Percentiles rank a stretch among this genome's conserved stretches.
Evolutionary conservation across 1,139 yeast genomes (phyloP).

Genomic region (Komagataea norvegica): DNA sequence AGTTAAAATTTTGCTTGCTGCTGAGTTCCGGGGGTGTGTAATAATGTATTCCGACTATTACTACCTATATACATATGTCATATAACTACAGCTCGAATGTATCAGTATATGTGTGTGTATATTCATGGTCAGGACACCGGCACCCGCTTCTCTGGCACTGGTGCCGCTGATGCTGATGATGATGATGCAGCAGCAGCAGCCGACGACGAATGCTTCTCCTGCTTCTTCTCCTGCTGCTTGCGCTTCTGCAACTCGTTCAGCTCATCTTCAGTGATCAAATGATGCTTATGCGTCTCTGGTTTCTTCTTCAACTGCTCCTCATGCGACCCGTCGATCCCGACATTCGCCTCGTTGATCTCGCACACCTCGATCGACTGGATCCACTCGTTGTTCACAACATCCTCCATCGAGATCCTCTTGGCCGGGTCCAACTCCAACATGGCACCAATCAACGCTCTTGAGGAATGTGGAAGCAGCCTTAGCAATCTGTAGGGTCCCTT

Average conservation of each 20-base stretch:
- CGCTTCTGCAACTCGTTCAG: slow-evolving; percentile 27
- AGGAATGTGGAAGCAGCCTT: slow-evolving; percentile 74
- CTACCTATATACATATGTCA: too few species aligned
- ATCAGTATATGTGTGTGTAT: too few species aligned
- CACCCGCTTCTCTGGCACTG: too few species aligned
- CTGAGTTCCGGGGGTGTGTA: too few species aligned
- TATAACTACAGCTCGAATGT: too few species aligned
- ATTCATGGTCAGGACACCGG: too few species aligned
- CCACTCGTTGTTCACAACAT: slow-evolving; percentile 68
- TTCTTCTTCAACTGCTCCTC: slow-evolving; percentile 11
- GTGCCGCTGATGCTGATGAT: too few species aligned
- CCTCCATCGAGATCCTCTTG: slow-evolving; percentile 64
- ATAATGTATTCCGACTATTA: too few species aligned
- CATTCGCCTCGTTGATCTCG: slow-evolving; percentile 32
- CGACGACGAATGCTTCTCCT: slow-evolving; percentile 9
- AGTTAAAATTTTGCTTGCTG: too few species aligned
- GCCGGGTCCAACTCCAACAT: slow-evolving; percentile 72
- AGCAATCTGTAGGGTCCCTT: slow-evolving; percentile 80
- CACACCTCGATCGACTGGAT: slow-evolving; percentile 38
- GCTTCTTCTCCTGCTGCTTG: slow-evolving; percentile 20
- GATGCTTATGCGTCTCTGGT: slow-evolving; percentile 45
- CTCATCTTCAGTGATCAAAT: slow-evolving; percentile 54
- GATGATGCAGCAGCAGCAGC: too few species aligned
- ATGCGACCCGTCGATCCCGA: slow-evolving; percentile 6
- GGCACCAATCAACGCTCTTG: slow-evolving; percentile 63